Base-by-base conservation (phyloP, 2,329 filamentous ascomycete species). In the Diaporthe citrichinensis region DNA sequence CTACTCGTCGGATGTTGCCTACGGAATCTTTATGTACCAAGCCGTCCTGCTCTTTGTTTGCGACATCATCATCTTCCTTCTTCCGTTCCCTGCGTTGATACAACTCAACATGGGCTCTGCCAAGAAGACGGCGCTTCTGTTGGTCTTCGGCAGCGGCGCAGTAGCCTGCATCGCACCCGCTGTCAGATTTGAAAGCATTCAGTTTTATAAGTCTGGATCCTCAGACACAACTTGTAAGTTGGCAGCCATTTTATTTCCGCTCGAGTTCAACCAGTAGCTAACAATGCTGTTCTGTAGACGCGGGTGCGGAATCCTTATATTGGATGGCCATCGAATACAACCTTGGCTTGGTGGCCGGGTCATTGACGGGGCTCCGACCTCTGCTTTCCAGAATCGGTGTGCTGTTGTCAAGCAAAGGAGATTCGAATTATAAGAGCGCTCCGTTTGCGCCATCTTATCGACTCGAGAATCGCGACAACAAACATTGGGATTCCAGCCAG, bases 301-400 rank as follows among this genome's bases (percentile, higher is more conserved):
- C n/a, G 28, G 75, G 55, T 17, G 73, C 75, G 10, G 51, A 74
- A n/a, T 75, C 75, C 15, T 49, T 77, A 55, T 77, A 77, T 62
- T 77, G 75, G 75, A 77, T 77, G 73, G 65, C 67, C 44, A 77
- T 77, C 25, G 75, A 77, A 28, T 77, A 77, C 28, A 77, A 75
- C 51, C 59, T 77, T 8, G 75, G 75, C 46, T 12, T 75, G 67
- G 75, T 77, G 20, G 75, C 75, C 20, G 75, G 75, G 25, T 77
- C 75, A 14, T 71, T 77, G 44, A 53, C 72, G 34, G 49, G 73
- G 36, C 67, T 77, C 14, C 67, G 69, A 44, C 75, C 75, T 23
- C 59, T 77, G n/a, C 28, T 75, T 46, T 28, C 34, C 25, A 57
- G 39, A 20, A 41, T 75, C 34, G 61, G 73, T 25, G 62, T 51